Conservation (phyloP, 2,329 filamentous ascomycete species). For the Periconia macrospinosa region DNA sequence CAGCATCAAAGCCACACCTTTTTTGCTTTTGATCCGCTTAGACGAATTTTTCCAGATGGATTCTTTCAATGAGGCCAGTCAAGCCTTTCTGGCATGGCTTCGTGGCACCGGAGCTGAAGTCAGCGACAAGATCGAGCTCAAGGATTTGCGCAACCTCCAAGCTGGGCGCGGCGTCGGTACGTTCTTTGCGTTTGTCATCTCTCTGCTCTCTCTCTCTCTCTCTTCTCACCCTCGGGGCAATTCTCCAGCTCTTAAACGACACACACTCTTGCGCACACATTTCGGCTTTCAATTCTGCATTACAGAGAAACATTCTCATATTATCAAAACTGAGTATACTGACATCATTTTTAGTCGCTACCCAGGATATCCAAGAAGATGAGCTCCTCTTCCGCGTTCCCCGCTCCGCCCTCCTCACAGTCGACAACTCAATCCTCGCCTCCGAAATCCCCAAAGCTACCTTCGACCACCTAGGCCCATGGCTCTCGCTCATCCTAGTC, state of each 20-base stretch:
- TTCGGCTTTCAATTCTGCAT: not conserved
- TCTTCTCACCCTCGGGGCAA: not conserved
- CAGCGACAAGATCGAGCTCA: constrained; percentile 60
- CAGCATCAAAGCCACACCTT: constrained; percentile 3
- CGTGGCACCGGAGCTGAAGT: constrained; percentile 55
- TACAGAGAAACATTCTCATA: not conserved
- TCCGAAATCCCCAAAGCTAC: constrained; percentile 49
- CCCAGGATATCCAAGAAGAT: constrained; percentile 68
- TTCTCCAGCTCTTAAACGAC: not conserved
- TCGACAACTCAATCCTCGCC: constrained; percentile 70
- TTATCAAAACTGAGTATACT: constrained; percentile 8
- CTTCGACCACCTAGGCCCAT: constrained; percentile 47
- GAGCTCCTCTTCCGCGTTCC: constrained; percentile 82
- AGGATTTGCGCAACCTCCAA: constrained; percentile 58
- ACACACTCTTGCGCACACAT: not conserved
- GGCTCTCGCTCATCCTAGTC: constrained; percentile 68
- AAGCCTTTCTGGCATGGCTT: constrained; percentile 62
- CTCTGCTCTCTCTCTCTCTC: not conserved
- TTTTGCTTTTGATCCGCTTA: not conserved
- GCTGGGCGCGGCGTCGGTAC: constrained; percentile 67
- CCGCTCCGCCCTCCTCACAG: constrained; percentile 68
- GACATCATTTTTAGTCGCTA: constrained; percentile 61
- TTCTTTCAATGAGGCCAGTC: constrained; percentile 48
- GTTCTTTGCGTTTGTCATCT: constrained; percentile 28
- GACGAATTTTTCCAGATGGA: constrained; percentile 21